Evolutionary conservation across 2,329 filamentous ascomycete species (phyloP), one percentile per base, ranked within the genome.

Genomic region (Microdochium bolleyi): DNA sequence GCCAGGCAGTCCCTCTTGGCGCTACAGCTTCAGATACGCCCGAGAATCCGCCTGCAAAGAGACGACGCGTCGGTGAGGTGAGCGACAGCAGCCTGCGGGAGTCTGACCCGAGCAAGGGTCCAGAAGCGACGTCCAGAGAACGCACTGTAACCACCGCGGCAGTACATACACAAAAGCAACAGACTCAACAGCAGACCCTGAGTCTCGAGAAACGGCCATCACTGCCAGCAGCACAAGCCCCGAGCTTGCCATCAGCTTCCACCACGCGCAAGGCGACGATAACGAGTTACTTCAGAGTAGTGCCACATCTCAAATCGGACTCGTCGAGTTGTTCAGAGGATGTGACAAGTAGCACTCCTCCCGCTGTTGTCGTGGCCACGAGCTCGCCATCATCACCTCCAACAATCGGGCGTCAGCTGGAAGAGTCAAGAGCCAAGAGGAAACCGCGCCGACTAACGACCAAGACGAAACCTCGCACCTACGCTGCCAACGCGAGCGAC

Each of bases 391-490:
- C 52, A 27, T 63, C 54, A 52, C 67, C 64, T 32, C 67, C 62
- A 34, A 68, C 62, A 54, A 69, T 61, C 13, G 68, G 63, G 32
- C 66, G 62, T 41, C 63, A 25, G 24, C 24, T 8, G 14, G 58
- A 1, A 16, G 38, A 7, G 32, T 49, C 22, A 21, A 53, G 27
- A 38, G 44, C 0, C 54, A 41, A 52, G 22, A 64, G 60, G 54
- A 66, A 62, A 50, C 60, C 60, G 7, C 61, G 69, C 50, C 63
- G 68, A 41, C 58, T 71, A 1, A 70, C 63, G 2, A 70, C 67
- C 1, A 61, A 63, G 2, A 56, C 64, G 13, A 50, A 37, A 16
- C 52, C 52, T 24, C 54, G 55, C 49, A 52, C 5, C 19, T 24
- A 24, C 19, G 7, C 41, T 8, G 21, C n/a, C 14, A 19, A 10